Percentiles rank a stretch among this genome's conserved stretches.
These are phyloP conservation scores for Monosporozyma aerobia DNA, from an alignment of 805 yeast species.

Conservation along the genomic window DNA sequence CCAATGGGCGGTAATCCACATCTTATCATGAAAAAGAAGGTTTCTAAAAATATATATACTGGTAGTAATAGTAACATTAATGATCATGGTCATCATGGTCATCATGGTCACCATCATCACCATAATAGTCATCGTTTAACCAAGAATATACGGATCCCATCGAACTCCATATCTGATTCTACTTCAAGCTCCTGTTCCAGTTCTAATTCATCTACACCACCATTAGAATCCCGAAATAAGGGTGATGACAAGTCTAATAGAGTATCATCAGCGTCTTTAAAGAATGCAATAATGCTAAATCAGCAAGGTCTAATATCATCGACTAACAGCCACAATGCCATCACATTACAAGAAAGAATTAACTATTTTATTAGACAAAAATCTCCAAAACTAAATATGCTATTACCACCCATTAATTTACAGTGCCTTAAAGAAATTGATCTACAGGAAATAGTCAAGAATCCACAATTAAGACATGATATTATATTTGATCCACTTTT, in stretches of 20 bases:
- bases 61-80: neutral
- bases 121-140: neutral
- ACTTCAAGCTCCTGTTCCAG: neutral
- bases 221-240: neutral
- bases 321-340: neutral
- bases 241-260: neutral
- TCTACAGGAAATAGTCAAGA: conserved; percentile 75
- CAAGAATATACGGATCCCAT: neutral
- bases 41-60: neutral
- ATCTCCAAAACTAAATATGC: conserved; percentile 30
- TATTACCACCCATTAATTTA: conserved; percentile 74
- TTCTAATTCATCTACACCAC: neutral
- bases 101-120: neutral
- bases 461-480: conserved; percentile 90
- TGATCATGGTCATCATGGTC: neutral
- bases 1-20: conserved; percentile 4
- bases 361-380: conserved; percentile 14
- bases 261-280: conserved; percentile 4
- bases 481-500: conserved; percentile 85
- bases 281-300: conserved; percentile 5
- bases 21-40: conserved; percentile 8
- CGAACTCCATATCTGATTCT: neutral
- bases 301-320: conserved; percentile 4
- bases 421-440: conserved; percentile 81
- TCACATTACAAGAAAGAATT: conserved; percentile 21